Evolutionary conservation across 2,329 filamentous ascomycete species (phyloP), one percentile per base, ranked within the genome.

Genomic region (Apiospora pterosperma): DNA sequence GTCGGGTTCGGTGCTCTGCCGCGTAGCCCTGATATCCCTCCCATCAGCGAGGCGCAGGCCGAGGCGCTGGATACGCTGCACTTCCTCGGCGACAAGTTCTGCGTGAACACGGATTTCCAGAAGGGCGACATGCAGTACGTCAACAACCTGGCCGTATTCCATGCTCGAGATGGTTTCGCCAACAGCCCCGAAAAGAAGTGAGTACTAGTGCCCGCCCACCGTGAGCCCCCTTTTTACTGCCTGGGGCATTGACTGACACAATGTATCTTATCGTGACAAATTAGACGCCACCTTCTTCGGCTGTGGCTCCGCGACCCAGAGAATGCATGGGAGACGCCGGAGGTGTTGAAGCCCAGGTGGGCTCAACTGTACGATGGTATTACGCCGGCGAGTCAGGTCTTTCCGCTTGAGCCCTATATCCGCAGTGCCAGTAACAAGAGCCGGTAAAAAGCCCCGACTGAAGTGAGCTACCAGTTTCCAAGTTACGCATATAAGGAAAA

Each of bases 1-100:
- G 87, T 86, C 62, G 78, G 88, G 2, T 89, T 85, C 69, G 80
- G 82, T 67, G 80, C 80, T 0, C 77, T 87, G 1, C 85, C 86
- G 3, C 79, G 87, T 59, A 83, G 79, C 8, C 64, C 78, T 1
- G 72, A 81, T 23, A 85, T 90, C 61, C 87, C 88, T 14, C 81
- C 87, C 19, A 82, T 85, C 65, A 83, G 81, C 0, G 81, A 84
- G 66, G 81, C 81, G 0, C 84, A 86, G 67, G 80, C 81, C 5
- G 83, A 85, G 66, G 84, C 84, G 0, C 76, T 86, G 3, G 83
- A 85, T 65, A 78, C 82, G 0, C 69, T 86, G 59, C 82, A 85
- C 68, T 83, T 81, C 64, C 75, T 81, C 0, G 82, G 81, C 5
- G 80, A 84, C 63, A 80, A 78, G 64, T 79, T 80, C 67, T 77